phyloP scores from a whole-genome alignment of 306 rosid genomes.

The Prunus armeniaca region DNA sequence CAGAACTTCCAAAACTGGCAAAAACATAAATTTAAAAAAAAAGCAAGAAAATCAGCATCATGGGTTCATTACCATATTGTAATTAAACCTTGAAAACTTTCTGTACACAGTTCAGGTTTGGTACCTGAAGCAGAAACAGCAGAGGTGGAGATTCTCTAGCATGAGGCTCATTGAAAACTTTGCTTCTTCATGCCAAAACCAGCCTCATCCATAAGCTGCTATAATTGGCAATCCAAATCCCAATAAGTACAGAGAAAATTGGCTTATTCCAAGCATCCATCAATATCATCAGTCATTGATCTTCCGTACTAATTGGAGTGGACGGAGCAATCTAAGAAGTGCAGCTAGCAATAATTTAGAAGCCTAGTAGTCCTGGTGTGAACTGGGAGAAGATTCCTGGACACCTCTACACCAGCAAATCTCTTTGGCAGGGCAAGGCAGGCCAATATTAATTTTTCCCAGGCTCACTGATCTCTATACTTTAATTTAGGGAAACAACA shows the following conservation, averaged over 20 bases:
- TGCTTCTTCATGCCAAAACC: constrained; percentile 50
- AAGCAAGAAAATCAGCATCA: background rate
- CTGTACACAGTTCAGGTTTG: background rate
- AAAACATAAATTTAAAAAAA: background rate
- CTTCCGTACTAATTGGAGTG: constrained; percentile 17
- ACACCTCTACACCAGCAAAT: constrained; percentile 52
- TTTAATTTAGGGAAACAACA: constrained; percentile 41
- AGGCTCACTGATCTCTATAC: background rate
- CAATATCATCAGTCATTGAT: background rate
- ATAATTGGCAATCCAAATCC: background rate
- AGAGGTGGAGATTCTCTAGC: constrained; percentile 39
- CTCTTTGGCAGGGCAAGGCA: constrained; percentile 45
- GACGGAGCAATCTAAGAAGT: constrained; percentile 48
- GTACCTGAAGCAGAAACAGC: constrained; percentile 56
- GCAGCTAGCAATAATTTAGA: constrained; percentile 14
- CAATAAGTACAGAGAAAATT: constrained; percentile 4
- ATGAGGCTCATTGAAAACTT: constrained; percentile 54
- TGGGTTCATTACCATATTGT: background rate
- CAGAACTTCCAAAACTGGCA: constrained; percentile 8
- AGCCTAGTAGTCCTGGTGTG: constrained; percentile 21
- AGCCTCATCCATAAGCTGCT: constrained; percentile 12
- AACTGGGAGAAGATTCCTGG: constrained; percentile 45
- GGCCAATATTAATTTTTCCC: constrained; percentile 26
- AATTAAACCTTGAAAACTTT: background rate
- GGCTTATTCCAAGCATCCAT: background rate